Evolutionary conservation across 2,329 filamentous ascomycete species (phyloP), one percentile per base, ranked within the genome.

Genomic region (Akanthomyces dipterigenus): DNA sequence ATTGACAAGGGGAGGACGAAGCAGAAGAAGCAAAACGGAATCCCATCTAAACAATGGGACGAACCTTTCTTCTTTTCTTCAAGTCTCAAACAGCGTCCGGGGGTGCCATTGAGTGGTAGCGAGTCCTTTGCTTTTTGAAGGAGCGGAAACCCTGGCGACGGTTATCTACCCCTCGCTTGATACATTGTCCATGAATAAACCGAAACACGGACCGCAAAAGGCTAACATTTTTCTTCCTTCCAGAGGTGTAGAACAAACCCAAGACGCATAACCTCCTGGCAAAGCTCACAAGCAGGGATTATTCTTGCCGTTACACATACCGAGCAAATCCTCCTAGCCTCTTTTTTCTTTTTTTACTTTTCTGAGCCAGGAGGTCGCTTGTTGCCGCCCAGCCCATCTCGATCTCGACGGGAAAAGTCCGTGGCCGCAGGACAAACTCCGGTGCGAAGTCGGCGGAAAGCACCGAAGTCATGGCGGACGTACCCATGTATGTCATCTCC

Each of bases 401-500:
- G 31, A 34, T 34, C 31, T 34, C 11, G 8, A 31, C 31, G 31
- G n/a, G 24, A 28, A 22, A 38, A 8, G 18, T 20, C 40, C 18
- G 28, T 3, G 36, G 26, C 18, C 7, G 12, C 18, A 20, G 14
- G 20, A n/a, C 38, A 43, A 31, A 31, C 16, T 11, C 31, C 24
- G 28, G 20, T 12, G 18, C 36, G 48, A 53, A 51, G 28, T 28
- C 43, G 26, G 43, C 51, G 34, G 36, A 49, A 46, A 20, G 22
- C 20, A 34, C 16, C 18, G 45, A 45, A 53, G 76, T 76, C 72
- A 85, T 89, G 78, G 83, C 86, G 59, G 91, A 95, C 73, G 82
- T 95, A 61, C 88, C 90, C 66, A 81, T 95, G 69, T 81, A 87
- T 65, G 84, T 95, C 70, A 83, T 83, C 64, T 93, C 90, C 56